Conservation (phyloP, 73 alveolate species). For the Paramecium sonneborni region DNA sequence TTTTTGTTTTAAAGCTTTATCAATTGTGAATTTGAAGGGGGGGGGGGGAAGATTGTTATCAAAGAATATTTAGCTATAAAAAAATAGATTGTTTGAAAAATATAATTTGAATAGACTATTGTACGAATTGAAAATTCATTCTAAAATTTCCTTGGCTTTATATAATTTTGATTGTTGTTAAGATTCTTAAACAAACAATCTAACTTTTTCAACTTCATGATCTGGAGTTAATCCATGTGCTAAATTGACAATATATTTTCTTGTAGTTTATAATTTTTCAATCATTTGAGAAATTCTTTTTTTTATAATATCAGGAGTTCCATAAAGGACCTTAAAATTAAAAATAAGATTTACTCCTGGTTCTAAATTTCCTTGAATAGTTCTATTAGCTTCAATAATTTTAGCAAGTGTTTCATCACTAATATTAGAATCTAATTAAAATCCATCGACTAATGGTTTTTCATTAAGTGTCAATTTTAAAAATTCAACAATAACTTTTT, state of each 20-base stretch:
- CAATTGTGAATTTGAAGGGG: not conserved
- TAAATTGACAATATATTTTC: slow-evolving; percentile 70
- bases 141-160: not conserved
- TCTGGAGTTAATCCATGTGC: slow-evolving; percentile 83
- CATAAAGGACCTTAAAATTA: slow-evolving; percentile 52
- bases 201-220: slow-evolving; percentile 68
- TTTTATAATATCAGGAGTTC: slow-evolving; percentile 64
- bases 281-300: slow-evolving; percentile 68
- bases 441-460: slow-evolving; percentile 40
- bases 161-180: not conserved
- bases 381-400: slow-evolving; percentile 63
- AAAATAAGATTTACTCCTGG: slow-evolving; percentile 59
- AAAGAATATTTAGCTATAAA: not conserved
- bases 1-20: not conserved
- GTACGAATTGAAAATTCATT: not conserved
- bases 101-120: not conserved
- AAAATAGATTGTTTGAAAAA: not conserved
- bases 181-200: slow-evolving; percentile 66
- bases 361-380: slow-evolving; percentile 79
- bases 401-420: slow-evolving; percentile 69
- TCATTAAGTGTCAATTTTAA: not conserved
- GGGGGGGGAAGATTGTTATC: not conserved
- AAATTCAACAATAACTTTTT: slow-evolving; percentile 35
- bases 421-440: slow-evolving; percentile 67
- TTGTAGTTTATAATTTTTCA: slow-evolving; percentile 56